Percentiles rank a stretch among this genome's conserved stretches.
Evolutionary conservation across 2,329 filamentous ascomycete species (phyloP).

Genomic region (Penicillium sp.): DNA sequence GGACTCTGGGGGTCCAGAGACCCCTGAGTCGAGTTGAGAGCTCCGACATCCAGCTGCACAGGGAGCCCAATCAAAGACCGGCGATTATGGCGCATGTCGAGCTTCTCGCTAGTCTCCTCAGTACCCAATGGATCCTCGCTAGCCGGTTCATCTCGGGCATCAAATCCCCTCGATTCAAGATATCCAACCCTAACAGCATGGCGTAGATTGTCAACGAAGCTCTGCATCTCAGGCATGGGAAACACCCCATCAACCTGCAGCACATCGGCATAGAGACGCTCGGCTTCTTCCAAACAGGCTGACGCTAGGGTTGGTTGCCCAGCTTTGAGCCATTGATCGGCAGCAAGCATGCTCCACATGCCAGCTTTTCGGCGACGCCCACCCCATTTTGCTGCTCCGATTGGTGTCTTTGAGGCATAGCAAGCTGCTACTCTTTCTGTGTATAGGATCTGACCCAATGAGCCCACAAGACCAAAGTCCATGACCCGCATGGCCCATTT

Average conservation of each 20-base stretch:
- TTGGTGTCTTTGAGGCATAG: conserved; percentile 70
- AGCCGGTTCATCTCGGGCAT: conserved; percentile 31
- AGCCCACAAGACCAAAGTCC: conserved; percentile 72
- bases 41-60: conserved; percentile 54
- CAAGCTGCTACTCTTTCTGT: conserved; percentile 83
- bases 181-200: conserved; percentile 45
- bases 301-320: conserved; percentile 76
- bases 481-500: conserved; percentile 79
- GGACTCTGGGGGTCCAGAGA: conserved; percentile 33
- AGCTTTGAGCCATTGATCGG: conserved; percentile 78
- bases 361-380: conserved; percentile 78
- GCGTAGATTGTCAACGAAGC: conserved; percentile 44
- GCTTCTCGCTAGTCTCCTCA: conserved; percentile 53
- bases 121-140: conserved; percentile 30
- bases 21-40: conserved; percentile 41
- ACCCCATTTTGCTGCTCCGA: conserved; percentile 66
- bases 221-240: conserved; percentile 54
- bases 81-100: conserved; percentile 54
- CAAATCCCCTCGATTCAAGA: conserved; percentile 42
- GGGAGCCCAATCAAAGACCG: conserved; percentile 54
- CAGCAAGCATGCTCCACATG: conserved; percentile 80
- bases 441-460: conserved; percentile 75
- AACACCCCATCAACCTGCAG: conserved; percentile 41
- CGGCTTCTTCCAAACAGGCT: conserved; percentile 69
- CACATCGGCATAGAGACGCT: conserved; percentile 51